Base-by-base conservation (phyloP, 345 rosid species). In the Aegle marmelos region DNA sequence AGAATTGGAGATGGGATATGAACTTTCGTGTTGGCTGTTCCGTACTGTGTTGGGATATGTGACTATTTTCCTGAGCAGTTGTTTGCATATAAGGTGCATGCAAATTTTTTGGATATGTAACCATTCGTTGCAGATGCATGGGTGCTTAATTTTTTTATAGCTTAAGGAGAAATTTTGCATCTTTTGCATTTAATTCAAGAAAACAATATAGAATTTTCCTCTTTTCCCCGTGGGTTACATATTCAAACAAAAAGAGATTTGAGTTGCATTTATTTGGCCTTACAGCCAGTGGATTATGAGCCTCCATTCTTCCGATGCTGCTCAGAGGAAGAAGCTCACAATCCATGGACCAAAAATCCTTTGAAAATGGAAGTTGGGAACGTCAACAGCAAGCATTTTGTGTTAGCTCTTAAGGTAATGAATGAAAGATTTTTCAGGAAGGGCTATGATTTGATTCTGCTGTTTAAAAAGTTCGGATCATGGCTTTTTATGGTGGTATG, bases 241-340 rank as follows among this genome's bases (percentile, higher is more conserved):
- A 34, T 45, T 54, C 3, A 45, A 64, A 45, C 31, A 59, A 27
- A 66, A 50, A 56, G 34, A 48, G 16, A 19, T n/a, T 60, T 19
- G 37, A 27, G 34, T 21, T 60, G 33, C 34, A 45, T 48, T 25
- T 66, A 13, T 69, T 37, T 80, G 74, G 75, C 74, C 77, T 73
- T 68, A 81, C 90, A 96, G 98, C 99, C 98, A 69, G 81, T 87
- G 61, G 98, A 91, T 80, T 96, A 94, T 37, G 98, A 96, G 82
- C 99, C 98, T 79, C 99, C 98, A 58, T 96, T 92, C 89, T 96
- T 96, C 86, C 88, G 91, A 84, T 81, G 93, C 74, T 92, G 98
- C 77, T 79, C 89, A 24, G 97, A 91, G 77, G 94, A 90, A 66
- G 99, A 94, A 89, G 92, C 90, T 79, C 90, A 87, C 78, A 86